A percentile compares a stretch with the other conserved stretches of the same genome.
Conservation (phyloP, 2,329 filamentous ascomycete genomes). For the Trichoderma lentiforme region DNA sequence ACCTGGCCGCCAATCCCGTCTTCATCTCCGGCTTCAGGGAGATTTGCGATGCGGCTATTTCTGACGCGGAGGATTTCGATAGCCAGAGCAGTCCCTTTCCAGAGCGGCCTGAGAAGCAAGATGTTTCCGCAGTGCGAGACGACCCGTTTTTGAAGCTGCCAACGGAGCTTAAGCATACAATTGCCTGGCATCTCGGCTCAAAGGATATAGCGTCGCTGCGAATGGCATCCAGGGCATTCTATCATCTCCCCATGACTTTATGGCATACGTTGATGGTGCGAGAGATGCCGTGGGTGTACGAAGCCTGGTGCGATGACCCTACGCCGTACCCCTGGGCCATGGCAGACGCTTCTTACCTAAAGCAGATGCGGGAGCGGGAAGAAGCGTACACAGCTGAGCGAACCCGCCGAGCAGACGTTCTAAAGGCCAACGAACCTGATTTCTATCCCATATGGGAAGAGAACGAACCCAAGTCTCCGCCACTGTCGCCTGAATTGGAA, state of each 20-base stretch:
- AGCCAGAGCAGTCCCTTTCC: constrained; percentile 7
- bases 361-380: neutral
- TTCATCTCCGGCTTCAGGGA: constrained; percentile 14
- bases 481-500: constrained; percentile 1
- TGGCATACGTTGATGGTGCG: constrained; percentile 3
- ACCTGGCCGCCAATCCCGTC: constrained; percentile 18
- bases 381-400: neutral
- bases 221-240: constrained; percentile 4
- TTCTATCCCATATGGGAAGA: constrained; percentile 2
- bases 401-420: neutral
- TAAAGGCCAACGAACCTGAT: neutral
- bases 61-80: neutral
- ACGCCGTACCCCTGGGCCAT: constrained; percentile 12
- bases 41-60: constrained; percentile 4
- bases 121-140: neutral
- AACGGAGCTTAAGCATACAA: constrained; percentile 1
- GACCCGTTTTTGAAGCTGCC: constrained; percentile 8
- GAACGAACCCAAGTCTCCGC: constrained; percentile 9
- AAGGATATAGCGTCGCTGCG: constrained; percentile 8
- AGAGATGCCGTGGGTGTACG: constrained; percentile 15
- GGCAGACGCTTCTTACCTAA: neutral
- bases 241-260: constrained; percentile 8
- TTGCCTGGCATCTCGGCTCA: constrained; percentile 13
- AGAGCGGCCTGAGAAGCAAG: neutral
- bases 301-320: constrained; percentile 11